These are phyloP conservation scores for Pyrus pyrifolia DNA, from an alignment of 306 rosid species.

Conservation along the genomic window DNA sequence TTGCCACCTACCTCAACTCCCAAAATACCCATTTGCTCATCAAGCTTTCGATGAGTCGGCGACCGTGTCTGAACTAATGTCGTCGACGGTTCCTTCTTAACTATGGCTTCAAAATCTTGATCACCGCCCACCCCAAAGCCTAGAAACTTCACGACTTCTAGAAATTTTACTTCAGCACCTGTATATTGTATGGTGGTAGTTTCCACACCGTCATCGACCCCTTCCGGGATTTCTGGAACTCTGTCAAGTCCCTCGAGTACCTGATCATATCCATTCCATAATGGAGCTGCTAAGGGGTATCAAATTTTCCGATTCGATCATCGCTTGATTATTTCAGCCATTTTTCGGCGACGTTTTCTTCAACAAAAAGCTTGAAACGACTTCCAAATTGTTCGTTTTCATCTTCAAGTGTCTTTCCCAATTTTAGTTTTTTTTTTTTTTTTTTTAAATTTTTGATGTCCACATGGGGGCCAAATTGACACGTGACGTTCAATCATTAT, in stretches of 20 bases:
- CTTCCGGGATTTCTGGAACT: slow-evolving; percentile 54
- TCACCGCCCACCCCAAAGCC: slow-evolving; percentile 87
- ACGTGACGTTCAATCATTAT: accelerated
- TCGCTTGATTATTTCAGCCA: slow-evolving; percentile 59
- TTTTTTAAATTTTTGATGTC: no score
- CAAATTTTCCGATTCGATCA: slow-evolving; percentile 68
- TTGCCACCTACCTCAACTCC: slow-evolving; percentile 66
- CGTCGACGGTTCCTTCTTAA: slow-evolving; percentile 76
- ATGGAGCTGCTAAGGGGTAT: slow-evolving; percentile 36
- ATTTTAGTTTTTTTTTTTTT: no score
- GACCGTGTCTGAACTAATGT: slow-evolving; percentile 77
- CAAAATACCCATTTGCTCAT: slow-evolving; percentile 61
- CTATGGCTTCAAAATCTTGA: slow-evolving; percentile 92
- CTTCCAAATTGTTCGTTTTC: slow-evolving; percentile 73
- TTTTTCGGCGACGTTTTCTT: slow-evolving; percentile 87
- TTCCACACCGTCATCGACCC: slow-evolving; percentile 92
- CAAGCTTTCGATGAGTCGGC: slow-evolving; percentile 65
- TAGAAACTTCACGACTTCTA: slow-evolving; percentile 60
- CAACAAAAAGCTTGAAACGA: slow-evolving; percentile 51
- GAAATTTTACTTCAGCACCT: slow-evolving; percentile 70
- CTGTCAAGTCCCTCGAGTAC: slow-evolving; percentile 48
- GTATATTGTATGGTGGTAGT: slow-evolving; percentile 42
- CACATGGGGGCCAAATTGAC: no score
- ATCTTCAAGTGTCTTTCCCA: slow-evolving; percentile 81
- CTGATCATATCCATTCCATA: slow-evolving; percentile 66